Conservation (phyloP, 495 filamentous ascomycete genomes). For the Chaetomidium leptoderma region DNA sequence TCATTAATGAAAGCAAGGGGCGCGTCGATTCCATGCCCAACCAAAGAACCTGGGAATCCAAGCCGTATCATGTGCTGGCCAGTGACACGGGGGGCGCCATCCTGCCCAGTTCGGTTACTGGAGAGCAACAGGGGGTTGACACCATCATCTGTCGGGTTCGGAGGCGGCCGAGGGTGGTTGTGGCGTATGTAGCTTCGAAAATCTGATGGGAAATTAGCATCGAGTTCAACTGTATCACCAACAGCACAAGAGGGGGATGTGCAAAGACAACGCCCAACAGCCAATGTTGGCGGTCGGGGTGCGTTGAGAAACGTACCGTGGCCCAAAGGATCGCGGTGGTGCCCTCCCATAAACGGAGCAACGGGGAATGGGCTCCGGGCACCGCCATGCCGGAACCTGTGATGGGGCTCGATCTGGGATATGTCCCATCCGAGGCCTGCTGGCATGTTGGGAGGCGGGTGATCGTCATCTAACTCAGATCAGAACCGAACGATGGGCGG, state of each 20-base stretch:
- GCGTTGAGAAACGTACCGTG: conserved; percentile 32
- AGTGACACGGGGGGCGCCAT: conserved; percentile 34
- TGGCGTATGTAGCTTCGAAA: conserved; percentile 37
- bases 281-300: neutral
- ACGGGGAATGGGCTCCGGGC: conserved; percentile 35
- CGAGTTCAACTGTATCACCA: neutral
- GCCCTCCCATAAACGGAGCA: conserved; percentile 43
- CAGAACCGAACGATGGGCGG: conserved; percentile 23
- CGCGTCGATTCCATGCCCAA: conserved; percentile 27
- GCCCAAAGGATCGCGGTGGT: conserved; percentile 41
- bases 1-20: conserved; percentile 44
- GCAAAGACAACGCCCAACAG: neutral
- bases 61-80: conserved; percentile 34
- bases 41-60: conserved; percentile 30
- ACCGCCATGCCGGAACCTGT: conserved; percentile 29
- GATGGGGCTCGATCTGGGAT: conserved; percentile 34
- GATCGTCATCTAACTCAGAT: conserved; percentile 49
- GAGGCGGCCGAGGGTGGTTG: conserved; percentile 25
- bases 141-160: conserved; percentile 61
- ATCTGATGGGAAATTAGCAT: conserved; percentile 30
- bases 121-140: conserved; percentile 69
- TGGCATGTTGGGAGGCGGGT: conserved; percentile 36
- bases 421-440: conserved; percentile 47
- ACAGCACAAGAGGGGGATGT: too few species aligned
- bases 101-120: conserved; percentile 31